Percentiles rank a stretch among this genome's conserved stretches.
Conservation (phyloP, 1,139 yeast species). For the Hansenula sp. region DNA sequence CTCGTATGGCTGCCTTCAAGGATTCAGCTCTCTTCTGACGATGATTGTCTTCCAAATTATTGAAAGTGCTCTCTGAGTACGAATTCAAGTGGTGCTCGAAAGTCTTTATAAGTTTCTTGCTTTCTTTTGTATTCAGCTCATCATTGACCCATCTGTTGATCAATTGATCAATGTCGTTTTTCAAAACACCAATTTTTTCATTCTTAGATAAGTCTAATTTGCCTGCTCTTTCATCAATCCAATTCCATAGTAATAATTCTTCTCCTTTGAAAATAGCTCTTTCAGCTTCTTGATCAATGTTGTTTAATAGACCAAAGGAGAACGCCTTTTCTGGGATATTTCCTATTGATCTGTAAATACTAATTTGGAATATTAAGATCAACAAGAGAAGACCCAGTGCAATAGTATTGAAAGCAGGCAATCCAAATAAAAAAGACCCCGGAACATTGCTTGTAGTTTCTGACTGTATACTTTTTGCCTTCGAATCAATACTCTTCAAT, state of each 20-base stretch:
- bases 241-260: constrained; percentile 20
- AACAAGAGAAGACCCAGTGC: not conserved
- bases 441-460: not conserved
- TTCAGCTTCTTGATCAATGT: constrained; percentile 6
- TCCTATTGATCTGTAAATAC: constrained; percentile 6
- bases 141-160: constrained; percentile 17
- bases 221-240: constrained; percentile 23
- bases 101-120: constrained; percentile 7
- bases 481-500: not conserved
- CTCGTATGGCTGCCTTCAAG: constrained; percentile 14
- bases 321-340: constrained; percentile 1
- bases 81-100: constrained; percentile 15
- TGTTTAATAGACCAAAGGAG: not conserved
- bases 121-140: constrained; percentile 12
- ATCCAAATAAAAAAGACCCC: not conserved
- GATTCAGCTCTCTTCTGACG: constrained; percentile 8
- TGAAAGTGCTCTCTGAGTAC: constrained; percentile 7
- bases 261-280: constrained; percentile 15
- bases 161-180: constrained; percentile 18
- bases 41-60: constrained; percentile 2
- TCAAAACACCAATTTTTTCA: constrained; percentile 9
- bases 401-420: constrained; percentile 3
- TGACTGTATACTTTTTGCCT: not conserved
- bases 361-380: constrained; percentile 9
- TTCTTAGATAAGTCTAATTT: constrained; percentile 8